Evolutionary conservation across 1,284 basidiomycete species (phyloP).

Genomic region (Apiotrichum montevideense): DNA sequence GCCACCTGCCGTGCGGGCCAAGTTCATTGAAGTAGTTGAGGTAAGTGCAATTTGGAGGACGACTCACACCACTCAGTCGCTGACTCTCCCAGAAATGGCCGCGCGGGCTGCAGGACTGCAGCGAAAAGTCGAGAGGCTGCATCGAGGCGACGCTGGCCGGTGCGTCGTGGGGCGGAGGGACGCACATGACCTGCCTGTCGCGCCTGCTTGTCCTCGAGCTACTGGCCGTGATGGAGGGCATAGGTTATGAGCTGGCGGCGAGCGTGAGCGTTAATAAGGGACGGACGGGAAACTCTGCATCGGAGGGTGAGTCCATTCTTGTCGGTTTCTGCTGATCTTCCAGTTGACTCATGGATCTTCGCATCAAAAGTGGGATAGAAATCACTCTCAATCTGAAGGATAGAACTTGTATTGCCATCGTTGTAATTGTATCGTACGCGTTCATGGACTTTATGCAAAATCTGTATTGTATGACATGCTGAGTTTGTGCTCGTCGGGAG

Average conservation of each 20-base stretch:
- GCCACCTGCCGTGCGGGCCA: slow-evolving; percentile 23
- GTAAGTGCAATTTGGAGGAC: slow-evolving; percentile 16
- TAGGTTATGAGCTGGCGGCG: slow-evolving; percentile 34
- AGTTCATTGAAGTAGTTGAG: slow-evolving; percentile 27
- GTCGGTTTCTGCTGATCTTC: not conserved
- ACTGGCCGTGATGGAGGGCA: slow-evolving; percentile 28
- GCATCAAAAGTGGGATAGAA: slow-evolving; percentile 20
- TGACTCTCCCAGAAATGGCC: slow-evolving; percentile 24
- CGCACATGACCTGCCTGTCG: slow-evolving; percentile 20
- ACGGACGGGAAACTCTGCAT: not conserved
- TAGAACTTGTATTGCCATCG: too few relatives aligned
- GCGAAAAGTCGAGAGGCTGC: slow-evolving; percentile 28
- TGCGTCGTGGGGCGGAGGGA: slow-evolving; percentile 32
- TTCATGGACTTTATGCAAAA: too few relatives aligned
- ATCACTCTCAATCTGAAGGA: too few relatives aligned
- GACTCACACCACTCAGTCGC: not conserved
- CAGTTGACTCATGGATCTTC: slow-evolving; percentile 44
- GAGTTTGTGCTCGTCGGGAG: too few relatives aligned
- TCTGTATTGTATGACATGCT: too few relatives aligned
- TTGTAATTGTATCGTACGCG: too few relatives aligned
- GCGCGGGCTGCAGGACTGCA: slow-evolving; percentile 29
- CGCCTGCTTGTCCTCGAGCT: slow-evolving; percentile 26
- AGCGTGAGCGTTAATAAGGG: slow-evolving; percentile 32
- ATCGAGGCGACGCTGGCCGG: slow-evolving; percentile 36
- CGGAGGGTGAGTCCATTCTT: not conserved